phyloP scores from a whole-genome alignment of 2,329 filamentous ascomycete genomes.

The Cadophora malorum region DNA sequence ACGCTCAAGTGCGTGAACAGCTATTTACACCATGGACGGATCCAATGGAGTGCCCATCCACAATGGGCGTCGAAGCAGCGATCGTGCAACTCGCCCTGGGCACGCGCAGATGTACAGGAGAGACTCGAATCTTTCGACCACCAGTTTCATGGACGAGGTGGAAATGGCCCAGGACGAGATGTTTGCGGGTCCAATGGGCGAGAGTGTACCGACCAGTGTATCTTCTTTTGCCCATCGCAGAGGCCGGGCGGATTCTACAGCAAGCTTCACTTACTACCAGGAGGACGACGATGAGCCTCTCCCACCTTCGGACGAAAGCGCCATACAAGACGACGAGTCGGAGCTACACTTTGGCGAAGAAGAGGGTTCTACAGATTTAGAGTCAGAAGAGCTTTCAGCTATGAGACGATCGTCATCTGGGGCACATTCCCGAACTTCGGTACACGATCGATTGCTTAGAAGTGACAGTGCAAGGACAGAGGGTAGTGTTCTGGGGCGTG shows the following conservation, averaged over 20 bases:
- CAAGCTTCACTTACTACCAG: constrained; percentile 91
- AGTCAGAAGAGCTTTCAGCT: constrained; percentile 47
- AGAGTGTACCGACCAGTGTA: constrained; percentile 92
- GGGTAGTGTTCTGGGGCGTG: constrained; percentile 64
- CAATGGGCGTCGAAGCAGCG: constrained; percentile 43
- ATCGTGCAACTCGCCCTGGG: constrained; percentile 37
- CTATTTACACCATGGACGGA: constrained; percentile 37
- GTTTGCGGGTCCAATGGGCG: constrained; percentile 90
- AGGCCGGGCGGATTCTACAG: constrained; percentile 78
- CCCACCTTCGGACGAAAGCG: constrained; percentile 47
- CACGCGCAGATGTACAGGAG: constrained; percentile 62
- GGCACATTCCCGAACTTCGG: constrained; percentile 57
- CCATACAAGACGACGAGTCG: constrained; percentile 49
- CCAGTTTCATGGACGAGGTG: constrained; percentile 91
- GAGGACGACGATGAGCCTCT: constrained; percentile 63
- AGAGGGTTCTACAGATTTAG: constrained; percentile 43
- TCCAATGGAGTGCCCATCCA: constrained; percentile 39
- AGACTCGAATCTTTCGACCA: constrained; percentile 72
- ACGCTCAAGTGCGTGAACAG: constrained; percentile 25
- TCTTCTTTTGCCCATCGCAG: constrained; percentile 91
- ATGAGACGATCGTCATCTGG: constrained; percentile 70
- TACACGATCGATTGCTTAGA: constrained; percentile 71
- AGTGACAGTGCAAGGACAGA: constrained; percentile 74
- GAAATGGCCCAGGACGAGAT: constrained; percentile 99
- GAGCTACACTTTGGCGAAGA: constrained; percentile 44